A percentile compares a stretch with the other conserved stretches of the same genome.
These are phyloP conservation scores for Puccinia novopanici DNA, from an alignment of 1,284 basidiomycete species.

Conservation along the genomic window DNA sequence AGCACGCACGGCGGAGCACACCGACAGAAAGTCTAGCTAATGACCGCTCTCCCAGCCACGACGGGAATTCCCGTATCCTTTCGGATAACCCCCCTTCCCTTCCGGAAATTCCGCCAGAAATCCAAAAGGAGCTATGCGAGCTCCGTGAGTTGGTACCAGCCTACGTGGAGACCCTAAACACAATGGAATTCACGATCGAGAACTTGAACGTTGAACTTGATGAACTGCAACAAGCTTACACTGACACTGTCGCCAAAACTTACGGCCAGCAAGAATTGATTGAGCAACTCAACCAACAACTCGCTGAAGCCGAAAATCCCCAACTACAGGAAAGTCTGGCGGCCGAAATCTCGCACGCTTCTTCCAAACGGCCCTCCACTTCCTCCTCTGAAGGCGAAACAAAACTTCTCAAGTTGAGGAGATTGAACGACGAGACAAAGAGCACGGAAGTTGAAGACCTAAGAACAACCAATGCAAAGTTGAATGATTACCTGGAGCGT, in stretches of 20 bases:
- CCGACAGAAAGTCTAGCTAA: neutral
- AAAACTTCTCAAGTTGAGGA: neutral
- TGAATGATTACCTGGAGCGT: conserved; percentile 17
- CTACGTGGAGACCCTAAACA: conserved; percentile 8
- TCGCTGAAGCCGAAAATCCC: neutral
- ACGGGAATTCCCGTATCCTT: neutral
- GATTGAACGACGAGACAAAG: conserved; percentile 1
- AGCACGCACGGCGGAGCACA: neutral
- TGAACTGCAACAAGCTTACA: conserved; percentile 6
- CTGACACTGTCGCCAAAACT: neutral
- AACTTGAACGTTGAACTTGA: conserved; percentile 20
- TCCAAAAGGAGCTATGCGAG: conserved; percentile 6
- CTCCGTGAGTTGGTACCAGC: conserved; percentile 21
- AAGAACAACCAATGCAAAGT: neutral
- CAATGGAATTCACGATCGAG: neutral
- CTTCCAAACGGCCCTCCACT: conserved; percentile 11
- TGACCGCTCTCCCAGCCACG: neutral
- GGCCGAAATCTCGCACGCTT: conserved; percentile 8
- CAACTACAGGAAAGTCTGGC: neutral
- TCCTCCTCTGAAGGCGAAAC: conserved; percentile 2
- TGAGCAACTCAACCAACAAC: conserved; percentile 17
- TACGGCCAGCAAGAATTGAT: conserved; percentile 15
- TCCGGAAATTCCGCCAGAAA: neutral
- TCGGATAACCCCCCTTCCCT: too few species aligned
- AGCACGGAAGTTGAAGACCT: conserved; percentile 17